Base-by-base conservation (phyloP, 768 basidiomycete species). In the Leccinum variicolor region DNA sequence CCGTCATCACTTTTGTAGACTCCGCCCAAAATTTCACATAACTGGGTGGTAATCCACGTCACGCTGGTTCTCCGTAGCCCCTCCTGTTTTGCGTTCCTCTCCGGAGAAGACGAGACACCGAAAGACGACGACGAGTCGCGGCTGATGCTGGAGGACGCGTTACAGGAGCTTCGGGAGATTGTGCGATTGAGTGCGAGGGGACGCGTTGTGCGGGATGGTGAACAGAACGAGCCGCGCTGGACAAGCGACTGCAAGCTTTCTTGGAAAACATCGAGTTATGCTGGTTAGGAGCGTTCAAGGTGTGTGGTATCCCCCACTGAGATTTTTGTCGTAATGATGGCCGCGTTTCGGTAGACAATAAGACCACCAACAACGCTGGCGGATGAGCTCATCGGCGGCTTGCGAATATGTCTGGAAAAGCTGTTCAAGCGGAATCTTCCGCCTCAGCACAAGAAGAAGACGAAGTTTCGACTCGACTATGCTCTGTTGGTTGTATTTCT, bases 231-330 rank as follows among this genome's bases (percentile, higher is more conserved):
- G 74, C 76, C 23, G 81, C 79, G 23, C 78, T 98, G n/a, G 94
- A 98, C 66, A 77, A 76, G 49, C 81, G 93, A 23, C 69, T 99
- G 67, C 77, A 83, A 55, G 84, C 84, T 29, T 72, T 99, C 11
- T 70, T 97, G 33, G 84, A 84, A 61, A 92, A 87, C 61, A 86
- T 99, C 46, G 97, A 98, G 70, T 94, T 91, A 64, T 94, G 90
- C 67, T 98, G 97, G 97, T 79, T 99, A 3, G 96, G 97, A 1
- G 93, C 89, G 21, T 98, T 97, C 83, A 98, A 98, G 85, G 95
- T 94, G 52, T 34, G 78, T 65, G 3, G 21, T 55, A 7, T 57
- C 14, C 31, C 19, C 3, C 15, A 7, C 14, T n/a, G 39, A 13
- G 26, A 26, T 55, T 3, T 11, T 28, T 17, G 39, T 19, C 4